Evolutionary conservation across 257 asterid species (phyloP).

Genomic region (Gentiana dahurica): DNA sequence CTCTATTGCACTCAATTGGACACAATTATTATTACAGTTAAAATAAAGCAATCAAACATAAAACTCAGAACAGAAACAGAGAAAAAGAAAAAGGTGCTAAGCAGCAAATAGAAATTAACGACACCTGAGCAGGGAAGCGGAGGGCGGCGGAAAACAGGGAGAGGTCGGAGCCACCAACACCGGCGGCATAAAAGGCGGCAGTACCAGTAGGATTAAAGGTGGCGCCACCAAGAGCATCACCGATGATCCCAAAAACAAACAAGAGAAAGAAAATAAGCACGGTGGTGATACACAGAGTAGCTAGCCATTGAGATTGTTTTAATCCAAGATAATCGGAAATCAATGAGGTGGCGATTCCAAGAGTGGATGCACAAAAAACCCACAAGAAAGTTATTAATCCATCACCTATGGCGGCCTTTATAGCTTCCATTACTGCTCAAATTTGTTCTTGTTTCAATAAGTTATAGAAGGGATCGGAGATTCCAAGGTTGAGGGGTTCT

Average conservation of each 20-base stretch:
- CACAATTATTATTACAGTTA: too few species aligned
- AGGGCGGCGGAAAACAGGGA: constrained; percentile 1
- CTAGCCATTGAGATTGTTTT: constrained; percentile 23
- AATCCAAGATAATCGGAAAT: constrained; percentile 45
- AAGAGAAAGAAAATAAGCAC: constrained; percentile 32
- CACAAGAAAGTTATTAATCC: constrained; percentile 26
- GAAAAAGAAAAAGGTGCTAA: too few species aligned
- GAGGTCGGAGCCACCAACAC: background rate
- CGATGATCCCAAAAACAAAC: constrained; percentile 52
- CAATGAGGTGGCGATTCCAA: constrained; percentile 39
- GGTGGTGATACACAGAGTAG: constrained; percentile 46
- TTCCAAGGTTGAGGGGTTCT: too few species aligned
- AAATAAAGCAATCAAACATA: too few species aligned
- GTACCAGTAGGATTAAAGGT: constrained; percentile 70
- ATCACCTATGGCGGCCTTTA: constrained; percentile 25
- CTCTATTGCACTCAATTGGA: too few species aligned
- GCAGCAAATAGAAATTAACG: too few species aligned
- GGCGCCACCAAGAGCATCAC: constrained; percentile 69
- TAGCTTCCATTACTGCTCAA: constrained; percentile 17
- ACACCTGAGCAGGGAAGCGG: constrained; percentile 4
- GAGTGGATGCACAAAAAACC: constrained; percentile 25
- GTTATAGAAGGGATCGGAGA: too few species aligned
- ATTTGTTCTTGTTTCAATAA: background rate
- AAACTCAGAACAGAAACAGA: too few species aligned
- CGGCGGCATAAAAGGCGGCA: constrained; percentile 51